Evolutionary conservation across 768 basidiomycete species (phyloP).

Genomic region (Polyporus arcularius): DNA sequence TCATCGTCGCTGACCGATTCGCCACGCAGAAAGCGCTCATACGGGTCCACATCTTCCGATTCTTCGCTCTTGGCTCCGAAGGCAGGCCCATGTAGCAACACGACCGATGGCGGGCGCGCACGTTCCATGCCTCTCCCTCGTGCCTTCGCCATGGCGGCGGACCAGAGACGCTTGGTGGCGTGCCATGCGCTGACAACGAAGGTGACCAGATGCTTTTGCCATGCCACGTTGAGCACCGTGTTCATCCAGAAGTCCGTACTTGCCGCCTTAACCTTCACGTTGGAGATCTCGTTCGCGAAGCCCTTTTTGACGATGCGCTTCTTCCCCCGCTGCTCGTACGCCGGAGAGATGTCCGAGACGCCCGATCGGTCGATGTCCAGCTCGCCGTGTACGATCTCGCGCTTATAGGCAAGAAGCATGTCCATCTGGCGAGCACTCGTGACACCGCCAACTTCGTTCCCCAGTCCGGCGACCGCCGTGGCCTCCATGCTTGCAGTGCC

Average conservation of each 20-base stretch:
- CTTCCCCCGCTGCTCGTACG: constrained; percentile 29
- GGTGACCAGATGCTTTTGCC: constrained; percentile 40
- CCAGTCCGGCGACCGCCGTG: constrained; percentile 68
- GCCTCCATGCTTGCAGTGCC: constrained; percentile 78
- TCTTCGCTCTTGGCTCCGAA: background rate
- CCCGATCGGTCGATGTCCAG: constrained; percentile 44
- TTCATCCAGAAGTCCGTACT: constrained; percentile 40
- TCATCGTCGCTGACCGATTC: constrained; percentile 55
- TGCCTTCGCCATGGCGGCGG: background rate
- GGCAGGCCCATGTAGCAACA: background rate
- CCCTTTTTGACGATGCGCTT: constrained; percentile 35
- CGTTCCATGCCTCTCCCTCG: background rate
- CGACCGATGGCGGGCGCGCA: background rate
- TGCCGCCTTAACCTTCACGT: constrained; percentile 36
- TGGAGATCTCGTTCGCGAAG: constrained; percentile 53
- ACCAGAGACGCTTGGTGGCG: constrained; percentile 14
- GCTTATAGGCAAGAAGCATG: background rate
- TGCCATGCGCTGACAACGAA: constrained; percentile 29
- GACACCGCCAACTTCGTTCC: constrained; percentile 71
- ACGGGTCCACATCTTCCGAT: constrained; percentile 41
- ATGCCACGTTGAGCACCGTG: constrained; percentile 34
- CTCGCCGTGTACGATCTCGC: constrained; percentile 14
- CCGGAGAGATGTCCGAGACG: constrained; percentile 38
- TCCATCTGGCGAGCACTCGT: constrained; percentile 14
- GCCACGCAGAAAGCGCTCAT: constrained; percentile 60